phyloP scores from a whole-genome alignment of 225 moss, liverwort and hornwort genomes.

The Pseudoscleropodium purum region DNA sequence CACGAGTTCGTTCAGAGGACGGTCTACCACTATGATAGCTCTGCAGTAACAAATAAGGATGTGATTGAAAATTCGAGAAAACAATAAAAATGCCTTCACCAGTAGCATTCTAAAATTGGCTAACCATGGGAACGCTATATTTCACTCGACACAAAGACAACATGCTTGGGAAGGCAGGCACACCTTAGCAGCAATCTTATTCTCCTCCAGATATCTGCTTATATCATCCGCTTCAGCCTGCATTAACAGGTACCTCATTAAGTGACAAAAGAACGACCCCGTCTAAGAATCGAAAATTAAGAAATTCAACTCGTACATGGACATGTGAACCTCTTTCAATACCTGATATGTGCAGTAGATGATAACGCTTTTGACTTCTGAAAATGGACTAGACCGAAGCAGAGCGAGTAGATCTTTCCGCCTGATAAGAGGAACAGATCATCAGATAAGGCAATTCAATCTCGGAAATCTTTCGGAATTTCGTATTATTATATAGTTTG shows the following conservation, averaged over 20 bases:
- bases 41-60: slow-evolving; percentile 24
- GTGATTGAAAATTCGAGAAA: background rate
- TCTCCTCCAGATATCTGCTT: slow-evolving; percentile 60
- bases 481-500: background rate
- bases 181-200: slow-evolving; percentile 81
- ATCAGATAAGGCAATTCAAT: background rate
- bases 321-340: background rate
- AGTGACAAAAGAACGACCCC: background rate
- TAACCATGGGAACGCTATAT: background rate
- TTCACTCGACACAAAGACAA: background rate
- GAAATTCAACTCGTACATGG: background rate
- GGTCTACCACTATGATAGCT: slow-evolving; percentile 78
- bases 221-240: slow-evolving; percentile 84
- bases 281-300: background rate
- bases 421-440: slow-evolving; percentile 23
- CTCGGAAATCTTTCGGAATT: background rate
- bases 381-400: slow-evolving; percentile 60
- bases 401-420: slow-evolving; percentile 56
- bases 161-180: background rate
- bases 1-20: slow-evolving; percentile 53
- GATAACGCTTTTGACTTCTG: slow-evolving; percentile 67
- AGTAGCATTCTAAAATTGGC: background rate
- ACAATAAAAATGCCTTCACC: background rate
- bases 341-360: slow-evolving; percentile 96
- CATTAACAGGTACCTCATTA: background rate